Evolutionary conservation across 208 protist species (phyloP), one percentile per base, ranked within the genome.

Genomic region (Wallacemonas sp.): DNA sequence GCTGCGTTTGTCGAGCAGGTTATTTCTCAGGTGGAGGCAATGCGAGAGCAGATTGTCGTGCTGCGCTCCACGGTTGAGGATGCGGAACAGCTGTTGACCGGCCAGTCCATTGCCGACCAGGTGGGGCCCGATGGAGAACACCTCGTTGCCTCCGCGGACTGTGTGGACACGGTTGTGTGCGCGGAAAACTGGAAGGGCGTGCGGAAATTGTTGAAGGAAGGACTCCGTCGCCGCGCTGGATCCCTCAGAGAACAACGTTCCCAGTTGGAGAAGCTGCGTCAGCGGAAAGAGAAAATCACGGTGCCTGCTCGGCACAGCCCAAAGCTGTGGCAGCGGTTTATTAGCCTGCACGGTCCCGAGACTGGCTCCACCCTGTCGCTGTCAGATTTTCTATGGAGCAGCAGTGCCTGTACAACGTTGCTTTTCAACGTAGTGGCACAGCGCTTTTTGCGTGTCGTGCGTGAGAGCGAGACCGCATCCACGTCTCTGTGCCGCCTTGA

Each of bases 61-160:
- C 65, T 94, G 21, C 81, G 82, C 30, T 71, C 77, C 36, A 78
- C 69, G 1, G 84, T 91, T 8, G 87, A 91, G 46, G 87, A 94
- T 62, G 39, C 83, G 21, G 76, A 82, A 32, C 38, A 52, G 13
- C 45, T 79, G 3, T 42, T 89, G 19, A 58, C 53, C 48, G 70
- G 59, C 34, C 26, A 71, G 22, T 24, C 61, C 1, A n/a, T 58
- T 29, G 50, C 21, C 1, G 58, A 74, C 2, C 19, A 12, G 1
- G 38, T 4, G 0, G 6, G 30, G 8, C 65, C 39, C 53, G 33
- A 45, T 21, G 36, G 30, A 4, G 15, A 5, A 9, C 36, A 37
- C n/a, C 26, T 38, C 6, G n/a, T 37, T 2, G 15, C 50, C 0
- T 13, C 3, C 1, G 30, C 9, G 3, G 50, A 15, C 3, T 6